Base-by-base conservation (phyloP, 805 yeast genomes). In the Brettanomyces sp. region DNA sequence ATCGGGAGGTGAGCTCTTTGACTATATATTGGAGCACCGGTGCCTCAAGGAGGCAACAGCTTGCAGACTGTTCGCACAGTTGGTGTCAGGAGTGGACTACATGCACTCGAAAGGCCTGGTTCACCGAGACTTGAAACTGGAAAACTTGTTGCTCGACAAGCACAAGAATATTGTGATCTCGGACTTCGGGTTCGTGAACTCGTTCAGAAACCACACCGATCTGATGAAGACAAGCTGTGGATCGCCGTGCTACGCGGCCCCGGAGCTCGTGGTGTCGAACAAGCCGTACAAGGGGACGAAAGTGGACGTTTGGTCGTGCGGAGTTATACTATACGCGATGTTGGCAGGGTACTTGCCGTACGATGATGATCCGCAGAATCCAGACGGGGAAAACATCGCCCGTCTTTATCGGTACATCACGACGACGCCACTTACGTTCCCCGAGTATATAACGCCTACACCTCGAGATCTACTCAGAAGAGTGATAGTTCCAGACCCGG, bases 161-260 rank as follows among this genome's bases (percentile, higher is more conserved):
- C 88, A 87, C 66, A 85, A 83, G 58, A 88, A 88, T 63, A 78
- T 89, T 49, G 74, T 89, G 43, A 87, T 89, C 45, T 82, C 95
- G 14, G 97, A 89, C 66, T 89, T 89, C 63, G 97, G 97, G 0
- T 93, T 93, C 65, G 99, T 95, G 35, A 93, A 93, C 65, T 82
- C 91, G 28, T 93, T 82, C 66, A 67, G 66, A 42, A 65, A 66
- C 34, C 74, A 72, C 21, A 74, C 74, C 52, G 96, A 88, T 61
- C 68, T 87, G 40, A 93, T 91, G 98, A 82, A 81, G 60, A 91
- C 98, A 1, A 79, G 90, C 35, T 91, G 99, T 64, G 99, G 99
- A 1, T 87, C 96, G 3, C 99, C 99, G 1, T 91, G 99, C 63
- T 91, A 91, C 64, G 99, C 99, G 0, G 99, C 99, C 1, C 99